A percentile compares a stretch with the other conserved stretches of the same genome.
phyloP scores from a whole-genome alignment of 2,329 filamentous ascomycete genomes.

The Cordyceps farinosa region DNA sequence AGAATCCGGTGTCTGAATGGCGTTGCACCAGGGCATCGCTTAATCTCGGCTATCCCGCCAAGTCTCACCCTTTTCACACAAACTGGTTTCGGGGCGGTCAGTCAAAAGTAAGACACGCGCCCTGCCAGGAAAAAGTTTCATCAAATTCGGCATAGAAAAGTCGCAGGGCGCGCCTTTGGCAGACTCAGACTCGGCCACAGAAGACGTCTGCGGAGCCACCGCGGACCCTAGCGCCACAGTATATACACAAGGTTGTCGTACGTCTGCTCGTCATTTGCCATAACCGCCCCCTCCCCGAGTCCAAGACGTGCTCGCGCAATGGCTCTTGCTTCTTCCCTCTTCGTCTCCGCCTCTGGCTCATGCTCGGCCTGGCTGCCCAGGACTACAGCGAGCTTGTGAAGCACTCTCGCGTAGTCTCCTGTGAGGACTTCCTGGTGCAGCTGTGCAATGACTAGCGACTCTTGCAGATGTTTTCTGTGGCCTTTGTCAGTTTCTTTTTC shows the following conservation, averaged over 20 bases:
- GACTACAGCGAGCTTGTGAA: background rate
- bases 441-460: background rate
- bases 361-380: background rate
- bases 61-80: too few species aligned
- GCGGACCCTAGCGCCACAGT: background rate
- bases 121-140: too few species aligned
- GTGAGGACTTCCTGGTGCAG: background rate
- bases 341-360: background rate
- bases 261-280: background rate
- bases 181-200: too few species aligned
- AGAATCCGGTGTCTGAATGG: too few species aligned
- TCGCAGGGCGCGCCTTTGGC: too few species aligned
- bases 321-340: background rate
- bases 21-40: too few species aligned
- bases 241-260: conserved; percentile 1
- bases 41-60: too few species aligned
- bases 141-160: too few species aligned
- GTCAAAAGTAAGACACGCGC: too few species aligned
- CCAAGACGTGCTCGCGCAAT: background rate
- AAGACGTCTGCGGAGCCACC: too few species aligned
- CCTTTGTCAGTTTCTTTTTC: background rate
- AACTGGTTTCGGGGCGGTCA: too few species aligned
- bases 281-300: background rate
- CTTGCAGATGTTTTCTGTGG: background rate
- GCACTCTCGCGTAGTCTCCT: conserved; percentile 1